Evolutionary conservation across 2,329 filamentous ascomycete genomes (phyloP).

Genomic region (Fonsecaea erecta): DNA sequence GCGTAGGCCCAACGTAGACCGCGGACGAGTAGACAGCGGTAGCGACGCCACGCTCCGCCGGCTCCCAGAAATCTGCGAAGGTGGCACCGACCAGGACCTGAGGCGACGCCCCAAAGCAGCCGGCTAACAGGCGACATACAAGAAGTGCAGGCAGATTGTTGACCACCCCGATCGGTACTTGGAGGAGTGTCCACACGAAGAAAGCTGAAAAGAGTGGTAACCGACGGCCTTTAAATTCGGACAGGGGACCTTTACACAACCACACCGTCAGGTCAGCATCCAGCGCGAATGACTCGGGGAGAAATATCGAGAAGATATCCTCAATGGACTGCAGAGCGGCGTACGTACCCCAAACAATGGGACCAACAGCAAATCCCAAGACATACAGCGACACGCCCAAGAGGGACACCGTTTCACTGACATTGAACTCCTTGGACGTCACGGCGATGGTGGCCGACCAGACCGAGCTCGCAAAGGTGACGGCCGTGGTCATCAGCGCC

Average conservation of each 20-base stretch:
- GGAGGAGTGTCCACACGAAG: slow-evolving; percentile 67
- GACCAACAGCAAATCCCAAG: slow-evolving; percentile 63
- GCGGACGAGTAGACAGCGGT: slow-evolving; percentile 65
- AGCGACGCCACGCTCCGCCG: slow-evolving; percentile 65
- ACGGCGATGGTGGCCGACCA: slow-evolving; percentile 21
- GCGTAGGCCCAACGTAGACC: slow-evolving; percentile 45
- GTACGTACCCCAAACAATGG: slow-evolving; percentile 43
- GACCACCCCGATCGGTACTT: slow-evolving; percentile 65
- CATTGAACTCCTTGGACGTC: slow-evolving; percentile 37
- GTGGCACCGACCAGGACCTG: slow-evolving; percentile 73
- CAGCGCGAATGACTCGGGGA: background rate
- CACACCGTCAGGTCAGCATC: slow-evolving; percentile 9
- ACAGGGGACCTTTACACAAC: slow-evolving; percentile 36
- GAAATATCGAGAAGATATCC: background rate
- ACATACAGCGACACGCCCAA: slow-evolving; percentile 64
- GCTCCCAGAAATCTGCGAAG: slow-evolving; percentile 66
- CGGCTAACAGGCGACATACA: slow-evolving; percentile 65
- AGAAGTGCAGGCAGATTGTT: slow-evolving; percentile 71
- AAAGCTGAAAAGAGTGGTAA: slow-evolving; percentile 63
- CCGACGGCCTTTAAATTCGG: slow-evolving; percentile 42
- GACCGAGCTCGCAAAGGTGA: slow-evolving; percentile 51
- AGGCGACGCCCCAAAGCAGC: slow-evolving; percentile 53
- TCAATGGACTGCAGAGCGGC: slow-evolving; percentile 2
- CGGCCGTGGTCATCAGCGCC: slow-evolving; percentile 47
- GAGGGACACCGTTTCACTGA: slow-evolving; percentile 44